A percentile compares a stretch with the other conserved stretches of the same genome.
Conservation (phyloP, 2,329 filamentous ascomycete genomes). For the Aspergillus sojae region DNA sequence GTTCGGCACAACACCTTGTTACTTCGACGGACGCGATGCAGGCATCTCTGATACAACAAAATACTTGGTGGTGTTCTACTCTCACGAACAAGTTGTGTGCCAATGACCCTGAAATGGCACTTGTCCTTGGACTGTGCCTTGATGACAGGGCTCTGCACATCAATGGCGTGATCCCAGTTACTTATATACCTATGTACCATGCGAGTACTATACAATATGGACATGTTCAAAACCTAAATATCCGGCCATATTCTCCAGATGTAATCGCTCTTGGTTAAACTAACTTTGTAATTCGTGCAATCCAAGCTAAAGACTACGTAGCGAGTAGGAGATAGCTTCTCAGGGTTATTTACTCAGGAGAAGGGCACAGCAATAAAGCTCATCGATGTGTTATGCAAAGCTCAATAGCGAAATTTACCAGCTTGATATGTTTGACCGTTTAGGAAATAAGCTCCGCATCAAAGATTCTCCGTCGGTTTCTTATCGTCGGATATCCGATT, state of each 20-base stretch:
- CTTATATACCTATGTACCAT: background rate
- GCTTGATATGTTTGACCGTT: background rate
- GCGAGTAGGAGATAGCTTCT: background rate
- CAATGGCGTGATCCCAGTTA: background rate
- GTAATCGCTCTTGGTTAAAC: background rate
- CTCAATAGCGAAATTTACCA: background rate
- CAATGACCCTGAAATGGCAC: slow-evolving; percentile 17
- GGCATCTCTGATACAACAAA: slow-evolving; percentile 82
- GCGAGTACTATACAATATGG: background rate
- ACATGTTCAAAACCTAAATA: background rate
- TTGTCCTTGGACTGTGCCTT: background rate
- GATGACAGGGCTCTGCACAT: slow-evolving; percentile 21
- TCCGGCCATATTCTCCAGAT: background rate
- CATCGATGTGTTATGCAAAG: background rate
- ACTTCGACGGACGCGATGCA: slow-evolving; percentile 88
- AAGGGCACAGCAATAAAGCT: background rate
- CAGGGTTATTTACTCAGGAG: background rate
- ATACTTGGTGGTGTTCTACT: slow-evolving; percentile 54
- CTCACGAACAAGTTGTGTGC: background rate
- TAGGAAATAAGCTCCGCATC: slow-evolving; percentile 20
- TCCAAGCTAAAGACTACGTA: background rate
- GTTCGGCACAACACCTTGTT: slow-evolving; percentile 99
- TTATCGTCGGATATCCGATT: slow-evolving; percentile 19
- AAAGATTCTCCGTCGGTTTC: slow-evolving; percentile 28
- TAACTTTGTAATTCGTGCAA: background rate